These are phyloP conservation scores for Debaryomyces maramus DNA, from an alignment of 805 yeast species.

Conservation along the genomic window DNA sequence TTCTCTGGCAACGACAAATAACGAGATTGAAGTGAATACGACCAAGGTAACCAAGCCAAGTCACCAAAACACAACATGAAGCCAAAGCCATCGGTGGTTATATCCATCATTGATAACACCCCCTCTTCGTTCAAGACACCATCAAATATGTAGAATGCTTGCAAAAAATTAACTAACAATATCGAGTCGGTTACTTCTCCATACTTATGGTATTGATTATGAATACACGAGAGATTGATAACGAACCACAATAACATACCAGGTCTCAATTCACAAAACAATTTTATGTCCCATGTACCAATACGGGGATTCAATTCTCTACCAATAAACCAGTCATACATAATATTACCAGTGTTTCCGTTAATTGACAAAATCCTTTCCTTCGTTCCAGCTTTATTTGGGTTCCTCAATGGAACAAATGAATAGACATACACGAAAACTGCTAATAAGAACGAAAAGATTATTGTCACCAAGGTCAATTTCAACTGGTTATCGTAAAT, in stretches of 20 bases:
- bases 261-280: constrained; percentile 92
- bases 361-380: constrained; percentile 80
- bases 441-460: constrained; percentile 66
- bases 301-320: constrained; percentile 92
- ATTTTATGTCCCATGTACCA: constrained; percentile 81
- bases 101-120: constrained; percentile 89
- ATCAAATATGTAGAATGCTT: constrained; percentile 82
- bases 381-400: constrained; percentile 54
- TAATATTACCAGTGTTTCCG: constrained; percentile 73
- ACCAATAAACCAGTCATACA: constrained; percentile 97
- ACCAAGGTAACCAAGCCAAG: constrained; percentile 86
- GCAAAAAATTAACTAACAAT: constrained; percentile 64
- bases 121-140: constrained; percentile 93
- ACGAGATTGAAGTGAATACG: constrained; percentile 84
- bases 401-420: constrained; percentile 53
- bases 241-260: constrained; percentile 87
- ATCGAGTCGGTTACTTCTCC: constrained; percentile 73
- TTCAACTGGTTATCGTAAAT: constrained; percentile 68
- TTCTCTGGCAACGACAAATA: constrained; percentile 61
- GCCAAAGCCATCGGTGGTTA: constrained; percentile 95
- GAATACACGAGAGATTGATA: constrained; percentile 75
- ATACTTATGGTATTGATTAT: constrained; percentile 65
- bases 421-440: constrained; percentile 65
- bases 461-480: constrained; percentile 59
- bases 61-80: constrained; percentile 96